Conservation (phyloP, 495 filamentous ascomycete genomes). For the Talaromyces ruber region DNA sequence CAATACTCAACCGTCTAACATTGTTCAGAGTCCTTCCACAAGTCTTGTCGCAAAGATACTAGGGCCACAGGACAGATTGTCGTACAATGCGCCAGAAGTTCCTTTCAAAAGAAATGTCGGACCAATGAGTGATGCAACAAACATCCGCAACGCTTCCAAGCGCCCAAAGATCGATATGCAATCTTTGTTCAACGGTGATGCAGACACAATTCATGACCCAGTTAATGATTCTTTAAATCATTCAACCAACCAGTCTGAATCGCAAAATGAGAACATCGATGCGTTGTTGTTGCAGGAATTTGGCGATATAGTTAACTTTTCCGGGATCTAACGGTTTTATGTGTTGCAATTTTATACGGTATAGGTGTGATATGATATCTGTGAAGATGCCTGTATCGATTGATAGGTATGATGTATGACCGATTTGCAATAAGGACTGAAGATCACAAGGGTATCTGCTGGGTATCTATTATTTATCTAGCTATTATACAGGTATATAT, state of each 20-base stretch:
- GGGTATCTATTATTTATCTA: not conserved
- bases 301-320: constrained; percentile 30
- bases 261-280: constrained; percentile 22
- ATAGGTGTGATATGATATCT: not conserved
- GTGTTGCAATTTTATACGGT: not conserved
- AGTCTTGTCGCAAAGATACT: not conserved
- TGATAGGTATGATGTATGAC: not conserved
- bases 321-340: not conserved
- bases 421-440: not conserved
- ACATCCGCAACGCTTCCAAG: not conserved
- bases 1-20: not conserved
- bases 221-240: not conserved
- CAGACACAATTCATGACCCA: not conserved
- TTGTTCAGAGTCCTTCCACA: not conserved
- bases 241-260: not conserved
- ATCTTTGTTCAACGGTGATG: not conserved
- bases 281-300: constrained; percentile 27
- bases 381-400: not conserved
- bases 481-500: not conserved
- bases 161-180: not conserved
- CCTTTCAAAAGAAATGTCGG: not conserved
- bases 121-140: not conserved
- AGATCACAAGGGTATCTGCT: not conserved
- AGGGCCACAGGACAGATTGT: not conserved
- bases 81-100: too few relatives aligned